Evolutionary conservation across 805 yeast genomes (phyloP).

Genomic region (Nakazawaea peltata): DNA sequence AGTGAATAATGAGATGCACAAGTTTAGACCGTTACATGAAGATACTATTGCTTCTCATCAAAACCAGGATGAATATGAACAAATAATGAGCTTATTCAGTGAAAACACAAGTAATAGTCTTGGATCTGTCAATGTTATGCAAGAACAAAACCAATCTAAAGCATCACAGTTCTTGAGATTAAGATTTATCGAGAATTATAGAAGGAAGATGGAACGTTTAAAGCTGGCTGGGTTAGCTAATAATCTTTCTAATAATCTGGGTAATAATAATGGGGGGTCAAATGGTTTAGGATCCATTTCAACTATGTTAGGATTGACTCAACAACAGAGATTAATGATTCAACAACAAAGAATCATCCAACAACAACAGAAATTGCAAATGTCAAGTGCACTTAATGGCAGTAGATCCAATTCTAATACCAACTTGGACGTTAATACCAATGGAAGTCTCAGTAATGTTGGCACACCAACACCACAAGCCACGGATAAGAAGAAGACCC

Average conservation of each 20-base stretch:
- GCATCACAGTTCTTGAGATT: slow-evolving; percentile 75
- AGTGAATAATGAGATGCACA: slow-evolving; percentile 18
- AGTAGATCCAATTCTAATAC: slow-evolving; percentile 1
- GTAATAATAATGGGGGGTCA: not conserved
- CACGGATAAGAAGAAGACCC: slow-evolving; percentile 5
- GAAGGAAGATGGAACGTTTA: slow-evolving; percentile 54
- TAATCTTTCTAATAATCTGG: slow-evolving; percentile 7
- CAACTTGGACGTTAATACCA: not conserved
- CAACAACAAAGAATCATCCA: slow-evolving; percentile 11
- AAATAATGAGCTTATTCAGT: slow-evolving; percentile 68
- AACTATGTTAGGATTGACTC: slow-evolving; percentile 8
- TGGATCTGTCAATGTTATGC: slow-evolving; percentile 27
- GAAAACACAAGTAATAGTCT: slow-evolving; percentile 29
- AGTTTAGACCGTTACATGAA: slow-evolving; percentile 44
- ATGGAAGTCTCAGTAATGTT: not conserved
- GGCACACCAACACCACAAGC: not conserved
- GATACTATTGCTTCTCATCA: slow-evolving; percentile 56
- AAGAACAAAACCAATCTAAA: slow-evolving; percentile 26
- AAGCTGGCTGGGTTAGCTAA: slow-evolving; percentile 32
- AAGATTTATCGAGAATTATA: slow-evolving; percentile 80
- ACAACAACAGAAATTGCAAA: slow-evolving; percentile 8
- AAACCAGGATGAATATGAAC: slow-evolving; percentile 73
- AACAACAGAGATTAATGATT: slow-evolving; percentile 9
- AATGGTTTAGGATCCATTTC: slow-evolving; percentile 5
- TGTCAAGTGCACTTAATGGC: slow-evolving; percentile 8